A percentile compares a stretch with the other conserved stretches of the same genome.
Evolutionary conservation across 352 stramenopile genomes (phyloP).

Genomic region (Elongisporangium undulatum): DNA sequence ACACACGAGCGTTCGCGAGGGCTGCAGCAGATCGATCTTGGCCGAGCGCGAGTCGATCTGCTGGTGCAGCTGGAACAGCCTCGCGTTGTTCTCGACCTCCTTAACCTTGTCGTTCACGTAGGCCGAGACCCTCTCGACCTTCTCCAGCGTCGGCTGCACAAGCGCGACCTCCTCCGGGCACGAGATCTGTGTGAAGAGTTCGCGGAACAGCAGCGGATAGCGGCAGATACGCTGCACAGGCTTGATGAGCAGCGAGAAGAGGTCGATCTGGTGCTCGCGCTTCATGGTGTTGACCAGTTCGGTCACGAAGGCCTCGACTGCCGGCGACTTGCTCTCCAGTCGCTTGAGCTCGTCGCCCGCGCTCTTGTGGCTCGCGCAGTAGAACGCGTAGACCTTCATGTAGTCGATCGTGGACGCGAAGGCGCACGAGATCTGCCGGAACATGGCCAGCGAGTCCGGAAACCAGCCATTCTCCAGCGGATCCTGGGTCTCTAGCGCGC

Average conservation of each 20-base stretch:
- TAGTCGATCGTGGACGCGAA: constrained; percentile 49
- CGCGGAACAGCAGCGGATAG: constrained; percentile 57
- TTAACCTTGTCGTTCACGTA: constrained; percentile 65
- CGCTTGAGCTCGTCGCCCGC: constrained; percentile 45
- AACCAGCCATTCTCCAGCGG: not conserved
- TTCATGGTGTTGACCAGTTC: constrained; percentile 14
- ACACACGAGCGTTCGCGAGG: constrained; percentile 37
- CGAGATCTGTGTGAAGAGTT: constrained; percentile 31
- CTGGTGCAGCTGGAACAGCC: constrained; percentile 34
- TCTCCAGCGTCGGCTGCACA: constrained; percentile 30
- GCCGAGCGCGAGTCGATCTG: constrained; percentile 26
- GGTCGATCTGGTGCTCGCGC: constrained; percentile 20
- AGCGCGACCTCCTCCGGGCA: constrained; percentile 22
- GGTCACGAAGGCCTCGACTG: constrained; percentile 17
- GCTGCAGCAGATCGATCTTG: constrained; percentile 41
- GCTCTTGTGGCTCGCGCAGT: constrained; percentile 43
- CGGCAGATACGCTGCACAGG: constrained; percentile 67
- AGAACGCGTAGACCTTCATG: constrained; percentile 72
- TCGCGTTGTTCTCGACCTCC: constrained; percentile 55
- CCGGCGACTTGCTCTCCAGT: constrained; percentile 20
- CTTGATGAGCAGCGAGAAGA: constrained; percentile 65
- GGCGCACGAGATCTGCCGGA: constrained; percentile 16
- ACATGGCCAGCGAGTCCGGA: not conserved
- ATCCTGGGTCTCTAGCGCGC: not conserved
- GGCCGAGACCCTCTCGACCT: constrained; percentile 41